These are phyloP conservation scores for Hibiscus trionum DNA, from an alignment of 345 rosid species.

Conservation along the genomic window DNA sequence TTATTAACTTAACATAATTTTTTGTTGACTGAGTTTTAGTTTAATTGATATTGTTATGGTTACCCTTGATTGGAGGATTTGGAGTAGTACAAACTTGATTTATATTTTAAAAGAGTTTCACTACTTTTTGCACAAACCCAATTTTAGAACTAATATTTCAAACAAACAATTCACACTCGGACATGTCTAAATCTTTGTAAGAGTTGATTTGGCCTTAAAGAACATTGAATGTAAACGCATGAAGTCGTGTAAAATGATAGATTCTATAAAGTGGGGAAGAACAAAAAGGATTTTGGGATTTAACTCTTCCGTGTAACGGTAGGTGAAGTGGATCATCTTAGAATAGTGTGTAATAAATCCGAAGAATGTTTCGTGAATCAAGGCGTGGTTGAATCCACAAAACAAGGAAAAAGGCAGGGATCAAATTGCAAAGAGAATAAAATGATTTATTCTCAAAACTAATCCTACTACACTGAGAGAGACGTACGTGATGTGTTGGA, in stretches of 20 bases:
- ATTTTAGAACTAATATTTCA: no score
- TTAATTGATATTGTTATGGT: no score
- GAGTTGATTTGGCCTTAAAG: not conserved
- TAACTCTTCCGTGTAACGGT: not conserved
- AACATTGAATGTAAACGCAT: not conserved
- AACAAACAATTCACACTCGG: not conserved
- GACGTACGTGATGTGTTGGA: slow-evolving; percentile 13
- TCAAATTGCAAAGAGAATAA: not conserved
- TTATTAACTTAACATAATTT: no score
- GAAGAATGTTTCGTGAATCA: slow-evolving; percentile 1
- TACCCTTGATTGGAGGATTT: no score
- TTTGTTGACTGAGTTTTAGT: no score
- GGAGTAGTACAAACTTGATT: no score
- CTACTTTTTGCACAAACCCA: no score
- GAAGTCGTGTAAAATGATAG: not conserved
- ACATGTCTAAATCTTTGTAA: not conserved
- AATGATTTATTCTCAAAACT: not conserved
- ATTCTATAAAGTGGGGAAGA: not conserved
- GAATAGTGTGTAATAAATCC: not conserved
- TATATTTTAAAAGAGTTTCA: no score
- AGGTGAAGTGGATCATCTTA: not conserved
- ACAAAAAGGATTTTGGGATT: not conserved
- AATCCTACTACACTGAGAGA: not conserved
- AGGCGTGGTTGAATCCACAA: slow-evolving; percentile 7
- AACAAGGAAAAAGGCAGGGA: not conserved